Evolutionary conservation across 805 yeast species (phyloP), one percentile per base, ranked within the genome.

Genomic region (Cyberlindnera euphorbiae): DNA sequence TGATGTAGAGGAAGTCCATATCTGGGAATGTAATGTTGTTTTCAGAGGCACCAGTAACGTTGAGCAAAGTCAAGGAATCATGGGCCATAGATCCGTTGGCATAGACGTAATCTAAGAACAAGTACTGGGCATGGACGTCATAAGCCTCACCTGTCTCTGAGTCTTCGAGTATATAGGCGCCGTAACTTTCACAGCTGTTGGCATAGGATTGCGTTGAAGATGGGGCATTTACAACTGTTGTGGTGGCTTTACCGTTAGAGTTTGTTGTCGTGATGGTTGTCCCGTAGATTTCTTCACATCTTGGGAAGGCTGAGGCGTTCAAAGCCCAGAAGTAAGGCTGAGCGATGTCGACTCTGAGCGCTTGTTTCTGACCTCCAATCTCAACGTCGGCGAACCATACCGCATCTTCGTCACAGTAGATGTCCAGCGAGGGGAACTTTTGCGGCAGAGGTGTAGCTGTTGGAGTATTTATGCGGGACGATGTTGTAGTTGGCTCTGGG

Each of bases 311-410:
- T 2, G 31, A 34, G 5, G 42, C 45, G 18, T 59, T 46, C 2
- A 59, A 26, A 2, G 61, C 50, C 69, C 69, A 66, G 2, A 56
- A 32, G 33, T 58, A 63, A 1, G 70, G 69, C 33, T 64, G 65
- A 6, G 62, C 54, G 8, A 60, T 55, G 42, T 66, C 71, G 3
- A 67, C 43, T 22, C 62, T 47, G 4, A 67, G 41, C 9, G 28
- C 30, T 14, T 53, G 59, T 1, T 17, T 9, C 40, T 64, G 68
- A 0, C 45, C 41, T 3, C 69, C 71, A 19, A 62, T 28, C 0
- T 62, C 35, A 1, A 55, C 44, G 26, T 63, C 59, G 8, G 59
- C 58, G 34, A 53, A 59, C 45, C 60, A 64, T 6, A 54, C 43
- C 2, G 35, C 35, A 13, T 29, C 26, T 4, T 32, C 33, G 13